Evolutionary conservation across 441 rosid genomes (phyloP), one percentile per base, ranked within the genome.

Genomic region (Raphanus hybrid): DNA sequence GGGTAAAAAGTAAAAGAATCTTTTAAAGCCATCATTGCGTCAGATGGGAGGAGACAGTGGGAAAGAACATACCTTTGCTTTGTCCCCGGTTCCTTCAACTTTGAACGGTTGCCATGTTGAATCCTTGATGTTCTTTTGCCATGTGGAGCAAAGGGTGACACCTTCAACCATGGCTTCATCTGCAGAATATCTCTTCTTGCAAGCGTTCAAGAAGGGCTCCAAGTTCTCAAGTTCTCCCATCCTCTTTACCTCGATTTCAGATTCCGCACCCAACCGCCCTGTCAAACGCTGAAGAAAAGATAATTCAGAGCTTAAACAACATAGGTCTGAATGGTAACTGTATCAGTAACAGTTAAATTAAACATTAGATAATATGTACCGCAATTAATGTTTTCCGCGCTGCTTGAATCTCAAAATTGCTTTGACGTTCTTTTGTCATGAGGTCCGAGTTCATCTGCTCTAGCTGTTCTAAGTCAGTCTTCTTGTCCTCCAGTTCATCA

Each of bases 71-170:
- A 70, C 82, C 68, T 5, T 65, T 18, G 18, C 50, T 3, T 62
- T 54, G 50, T 52, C 90, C 11, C 80, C 86, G n/a, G 52, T 71
- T 63, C 71, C 64, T 73, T 82, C 78, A 43, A 79, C 65, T 83
- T 85, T 93, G 77, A 91, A 87, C 1, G 99, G 98, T 73, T 87
- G 86, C 99, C 99, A 91, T 0, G 74, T 29, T 10, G 91, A 23
- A 75, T 89, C 58, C 78, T 82, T 85, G 72, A 95, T n/a, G 5
- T 87, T 81, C 45, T 88, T 88, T 82, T 95, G 95, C 99, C 98
- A 95, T 69, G 77, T 70, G n/a, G 90, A 84, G 88, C 93, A 88
- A 8, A 83, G 83, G 9, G 86, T 89, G 16, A 67, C 67, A 60
- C 92, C 96, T 86, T 89, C 78, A 7, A 90, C 39, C 14, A 63